Conservation (phyloP, 2,329 filamentous ascomycete genomes). For the Trichophyton simii region DNA sequence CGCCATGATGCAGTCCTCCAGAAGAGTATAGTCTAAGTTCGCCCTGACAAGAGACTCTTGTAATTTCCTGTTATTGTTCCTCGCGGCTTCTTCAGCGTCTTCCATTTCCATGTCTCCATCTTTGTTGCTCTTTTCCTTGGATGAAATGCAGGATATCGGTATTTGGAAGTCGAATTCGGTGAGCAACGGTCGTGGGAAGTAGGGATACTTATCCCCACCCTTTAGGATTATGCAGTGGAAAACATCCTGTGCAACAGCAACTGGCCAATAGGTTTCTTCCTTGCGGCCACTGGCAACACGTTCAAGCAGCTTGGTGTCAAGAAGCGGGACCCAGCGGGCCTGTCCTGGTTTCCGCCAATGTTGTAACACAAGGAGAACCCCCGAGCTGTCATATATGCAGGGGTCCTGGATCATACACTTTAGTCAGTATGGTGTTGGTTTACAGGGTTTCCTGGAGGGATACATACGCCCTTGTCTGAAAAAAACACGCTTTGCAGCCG, state of each 20-base stretch:
- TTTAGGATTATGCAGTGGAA: conserved; percentile 99
- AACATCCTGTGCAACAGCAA: conserved; percentile 78
- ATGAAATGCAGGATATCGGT: conserved; percentile 52
- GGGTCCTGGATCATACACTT: conserved; percentile 51
- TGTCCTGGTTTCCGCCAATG: conserved; percentile 82
- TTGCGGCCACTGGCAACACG: conserved; percentile 76
- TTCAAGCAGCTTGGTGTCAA: conserved; percentile 74
- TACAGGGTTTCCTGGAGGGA: not conserved
- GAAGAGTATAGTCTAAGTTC: conserved; percentile 57
- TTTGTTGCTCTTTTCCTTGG: conserved; percentile 25
- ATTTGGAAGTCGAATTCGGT: conserved; percentile 89
- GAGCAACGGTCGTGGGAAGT: conserved; percentile 78
- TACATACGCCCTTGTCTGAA: conserved; percentile 68
- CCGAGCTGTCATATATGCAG: conserved; percentile 88
- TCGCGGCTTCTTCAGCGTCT: conserved; percentile 31
- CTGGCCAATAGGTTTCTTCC: conserved; percentile 84
- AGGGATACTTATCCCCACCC: conserved; percentile 82
- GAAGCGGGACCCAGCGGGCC: conserved; percentile 79
- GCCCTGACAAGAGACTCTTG: conserved; percentile 74
- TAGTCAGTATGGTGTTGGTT: conserved; percentile 1
- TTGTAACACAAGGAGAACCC: conserved; percentile 72
- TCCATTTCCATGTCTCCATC: conserved; percentile 30
- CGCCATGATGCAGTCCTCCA: conserved; percentile 59
- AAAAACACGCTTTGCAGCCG: conserved; percentile 78
- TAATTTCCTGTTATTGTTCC: conserved; percentile 46